phyloP scores from a whole-genome alignment of 129 eudicot species.

The Arctium lappa region DNA sequence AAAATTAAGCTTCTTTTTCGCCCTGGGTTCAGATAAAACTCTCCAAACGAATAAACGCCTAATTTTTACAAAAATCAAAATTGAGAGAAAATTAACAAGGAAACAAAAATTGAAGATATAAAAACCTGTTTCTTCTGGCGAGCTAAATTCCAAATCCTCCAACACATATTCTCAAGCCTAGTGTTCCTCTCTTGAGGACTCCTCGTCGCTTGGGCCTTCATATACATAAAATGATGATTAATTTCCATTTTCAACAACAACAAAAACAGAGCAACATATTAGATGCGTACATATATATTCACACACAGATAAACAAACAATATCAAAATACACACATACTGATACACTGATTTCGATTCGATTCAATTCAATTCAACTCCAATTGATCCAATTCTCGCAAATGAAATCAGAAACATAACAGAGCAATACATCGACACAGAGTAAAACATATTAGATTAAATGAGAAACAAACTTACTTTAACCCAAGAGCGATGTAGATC shows the following conservation, averaged over 20 bases:
- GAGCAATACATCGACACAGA: background rate
- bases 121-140: constrained; percentile 97
- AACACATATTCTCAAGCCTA: constrained; percentile 96
- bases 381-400: constrained; percentile 12
- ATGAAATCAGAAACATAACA: background rate
- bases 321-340: background rate
- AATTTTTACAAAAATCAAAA: background rate
- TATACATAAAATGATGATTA: background rate
- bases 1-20: constrained; percentile 20
- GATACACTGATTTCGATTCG: background rate
- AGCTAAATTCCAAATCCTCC: constrained; percentile 99
- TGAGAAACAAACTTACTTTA: constrained; percentile 22
- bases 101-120: background rate
- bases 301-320: background rate
- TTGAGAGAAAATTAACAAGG: background rate
- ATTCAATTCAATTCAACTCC: background rate
- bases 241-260: constrained; percentile 5
- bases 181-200: constrained; percentile 99
- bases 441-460: background rate
- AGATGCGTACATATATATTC: background rate
- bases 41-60: background rate
- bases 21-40: background rate
- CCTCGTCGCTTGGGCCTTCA: constrained; percentile 96
- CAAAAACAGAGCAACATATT: background rate
- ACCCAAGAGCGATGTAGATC: constrained; percentile 99